Base-by-base conservation (phyloP, 2,329 filamentous ascomycete species). In the Alternaria longipes region DNA sequence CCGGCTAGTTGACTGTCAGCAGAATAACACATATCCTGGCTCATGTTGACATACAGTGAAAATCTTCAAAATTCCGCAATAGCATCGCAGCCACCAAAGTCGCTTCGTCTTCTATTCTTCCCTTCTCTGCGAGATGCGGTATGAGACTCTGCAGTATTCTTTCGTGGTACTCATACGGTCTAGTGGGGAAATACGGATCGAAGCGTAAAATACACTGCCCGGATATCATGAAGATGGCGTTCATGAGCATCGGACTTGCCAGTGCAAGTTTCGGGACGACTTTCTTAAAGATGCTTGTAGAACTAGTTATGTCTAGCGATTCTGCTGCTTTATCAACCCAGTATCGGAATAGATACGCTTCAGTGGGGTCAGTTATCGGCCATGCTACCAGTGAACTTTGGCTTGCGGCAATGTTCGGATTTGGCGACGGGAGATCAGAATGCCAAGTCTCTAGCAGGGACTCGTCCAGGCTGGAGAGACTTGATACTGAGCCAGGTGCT, bases 211-310 rank as follows among this genome's bases (percentile, higher is more conserved):
- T 63, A 54, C 81, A 78, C 53, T 80, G 72, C 18, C 79, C 76
- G 5, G 79, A 78, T 6, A 74, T 77, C 22, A 79, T 78, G 36
- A 77, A 72, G n/a, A 80, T 74, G 4, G 78, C 77, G 56, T 77
- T 77, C 56, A 78, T 64, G 18, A 84, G 65, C 18, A 82, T 75
- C 0, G 80, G 78, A 40, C 78, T 81, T 26, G 73, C 65, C 3
- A 76, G 75, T 7, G 67, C 64, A 32, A 70, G 53, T 22, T 62
- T 60, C 28, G 66, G 66, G 14, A 66, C 54, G 1, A 61, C 24
- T 9, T 58, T 46, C 20, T 47, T 59, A 22, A 66, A 70, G 5
- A 69, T 34, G 7, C 47, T 53, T 28, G 62, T 32, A 9, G 69
- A 55, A 49, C 59, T 70, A 14, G 52, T 64, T 12, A 64, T 63